A percentile compares a stretch with the other conserved stretches of the same genome.
Evolutionary conservation across 2,329 filamentous ascomycete species (phyloP).

Genomic region (Helminthosporium solani): DNA sequence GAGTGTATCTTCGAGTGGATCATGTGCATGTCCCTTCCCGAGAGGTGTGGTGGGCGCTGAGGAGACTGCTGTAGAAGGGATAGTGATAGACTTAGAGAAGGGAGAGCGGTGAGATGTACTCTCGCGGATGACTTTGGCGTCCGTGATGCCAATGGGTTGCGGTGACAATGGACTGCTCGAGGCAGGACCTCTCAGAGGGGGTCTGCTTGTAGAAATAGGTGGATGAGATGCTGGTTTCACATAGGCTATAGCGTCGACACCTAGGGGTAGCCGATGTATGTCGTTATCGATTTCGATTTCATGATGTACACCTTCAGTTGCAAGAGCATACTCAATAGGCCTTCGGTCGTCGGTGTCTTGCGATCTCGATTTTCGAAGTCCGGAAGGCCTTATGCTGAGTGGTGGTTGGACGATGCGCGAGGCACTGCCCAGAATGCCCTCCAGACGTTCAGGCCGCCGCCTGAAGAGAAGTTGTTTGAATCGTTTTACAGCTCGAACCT

Average conservation of each 20-base stretch:
- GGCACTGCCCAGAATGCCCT: constrained; percentile 61
- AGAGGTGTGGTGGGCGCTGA: constrained; percentile 33
- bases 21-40: constrained; percentile 61
- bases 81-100: constrained; percentile 21
- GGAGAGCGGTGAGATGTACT: constrained; percentile 35
- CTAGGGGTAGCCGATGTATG: constrained; percentile 17
- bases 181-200: constrained; percentile 9
- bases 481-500: constrained; percentile 88
- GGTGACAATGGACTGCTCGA: constrained; percentile 22
- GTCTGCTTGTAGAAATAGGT: constrained; percentile 1
- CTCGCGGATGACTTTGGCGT: constrained; percentile 33
- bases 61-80: constrained; percentile 13
- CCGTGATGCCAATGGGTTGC: constrained; percentile 14
- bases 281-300: constrained; percentile 43
- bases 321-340: constrained; percentile 51
- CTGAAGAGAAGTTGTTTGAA: constrained; percentile 75
- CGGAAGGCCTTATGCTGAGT: constrained; percentile 49
- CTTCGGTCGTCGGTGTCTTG: constrained; percentile 54
- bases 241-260: constrained; percentile 24
- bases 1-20: constrained; percentile 63
- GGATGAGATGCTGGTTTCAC: constrained; percentile 17
- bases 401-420: constrained; percentile 61
- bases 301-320: constrained; percentile 56
- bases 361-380: constrained; percentile 50
- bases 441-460: constrained; percentile 56